Evolutionary conservation across 495 filamentous ascomycete genomes (phyloP), one percentile per base, ranked within the genome.

Genomic region (Podospora pseudocomata): DNA sequence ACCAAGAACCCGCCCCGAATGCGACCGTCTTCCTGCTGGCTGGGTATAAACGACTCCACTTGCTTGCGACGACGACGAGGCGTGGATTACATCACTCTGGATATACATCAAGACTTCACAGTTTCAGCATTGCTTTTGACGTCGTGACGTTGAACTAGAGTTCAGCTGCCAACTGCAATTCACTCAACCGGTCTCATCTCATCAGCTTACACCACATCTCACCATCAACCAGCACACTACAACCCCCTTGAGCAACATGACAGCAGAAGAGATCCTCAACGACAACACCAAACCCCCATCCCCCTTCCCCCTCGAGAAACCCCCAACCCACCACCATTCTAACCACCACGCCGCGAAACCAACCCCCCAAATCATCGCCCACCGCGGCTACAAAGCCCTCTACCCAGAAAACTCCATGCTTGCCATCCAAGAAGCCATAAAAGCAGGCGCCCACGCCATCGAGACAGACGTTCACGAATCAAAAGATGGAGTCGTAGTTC

Each of bases 381-480:
- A 98, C 80, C 86, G 94, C 27, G 94, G 94, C 2, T 95, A 89
- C 80, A 94, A 90, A 73, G 87, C 85, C 0, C 82, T 84, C 53
- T 91, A 86, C 70, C 93, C 94, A 0, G 94, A 98, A 79, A 98
- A 98, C 77, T 90, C 91, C 2, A 86, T 97, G 82, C 82, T 79
- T 16, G 91, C 91, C 7, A 95, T 97, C 79, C 78, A 81, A 56
- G 88, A 81, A 3, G 94, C 94, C 4, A 82, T 93, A 0, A 79
- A 85, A 18, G 87, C 86, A 27, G 92, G 93, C 30, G 87, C 89
- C 2, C 85, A 97, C 74, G 94, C 91, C 0, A 80, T 98, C 19
- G 94, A 98, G 79, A 92, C 92, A 9, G 94, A 98, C 75, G 74
- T 97, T 19, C 94, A 96, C 71, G 74, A 96, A 26, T 88, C 91